Conservation (phyloP, 2,329 filamentous ascomycete species). For the Plectosphaerella sp. region DNA sequence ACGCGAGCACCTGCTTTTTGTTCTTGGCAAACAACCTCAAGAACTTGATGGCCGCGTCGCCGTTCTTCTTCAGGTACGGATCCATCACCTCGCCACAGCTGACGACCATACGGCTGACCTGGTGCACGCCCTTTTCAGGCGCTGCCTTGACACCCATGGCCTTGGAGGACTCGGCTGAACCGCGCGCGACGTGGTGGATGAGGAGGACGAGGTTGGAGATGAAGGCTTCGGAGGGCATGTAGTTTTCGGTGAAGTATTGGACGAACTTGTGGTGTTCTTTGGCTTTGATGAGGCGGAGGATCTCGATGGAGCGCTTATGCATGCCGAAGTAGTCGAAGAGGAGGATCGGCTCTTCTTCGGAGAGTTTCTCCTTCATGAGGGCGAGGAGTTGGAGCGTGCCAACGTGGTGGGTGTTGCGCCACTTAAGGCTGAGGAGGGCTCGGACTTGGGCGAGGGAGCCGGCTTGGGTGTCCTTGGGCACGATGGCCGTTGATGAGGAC, state of each 20-base stretch:
- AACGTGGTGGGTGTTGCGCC: slow-evolving; percentile 15
- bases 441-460: no score
- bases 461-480: no score
- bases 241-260: slow-evolving; percentile 18
- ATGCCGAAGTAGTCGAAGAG: slow-evolving; percentile 24
- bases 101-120: slow-evolving; percentile 76
- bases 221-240: slow-evolving; percentile 66
- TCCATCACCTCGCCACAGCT: slow-evolving; percentile 37
- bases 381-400: slow-evolving; percentile 17
- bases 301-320: slow-evolving; percentile 20
- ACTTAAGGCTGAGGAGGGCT: slow-evolving; percentile 7
- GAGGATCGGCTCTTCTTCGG: slow-evolving; percentile 20
- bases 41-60: slow-evolving; percentile 19
- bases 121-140: slow-evolving; percentile 75
- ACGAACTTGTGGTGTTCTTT: slow-evolving; percentile 22
- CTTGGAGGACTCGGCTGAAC: slow-evolving; percentile 94
- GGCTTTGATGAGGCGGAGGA: slow-evolving; percentile 17
- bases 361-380: slow-evolving; percentile 16
- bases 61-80: slow-evolving; percentile 19
- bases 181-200: slow-evolving; percentile 92
- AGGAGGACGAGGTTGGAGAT: slow-evolving; percentile 79
- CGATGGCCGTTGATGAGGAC: no score
- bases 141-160: slow-evolving; percentile 78
- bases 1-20: slow-evolving; percentile 1
- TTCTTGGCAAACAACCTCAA: slow-evolving; percentile 19